These are phyloP conservation scores for Bipolaris bicolor DNA, from an alignment of 2,329 filamentous ascomycete species.

Conservation along the genomic window DNA sequence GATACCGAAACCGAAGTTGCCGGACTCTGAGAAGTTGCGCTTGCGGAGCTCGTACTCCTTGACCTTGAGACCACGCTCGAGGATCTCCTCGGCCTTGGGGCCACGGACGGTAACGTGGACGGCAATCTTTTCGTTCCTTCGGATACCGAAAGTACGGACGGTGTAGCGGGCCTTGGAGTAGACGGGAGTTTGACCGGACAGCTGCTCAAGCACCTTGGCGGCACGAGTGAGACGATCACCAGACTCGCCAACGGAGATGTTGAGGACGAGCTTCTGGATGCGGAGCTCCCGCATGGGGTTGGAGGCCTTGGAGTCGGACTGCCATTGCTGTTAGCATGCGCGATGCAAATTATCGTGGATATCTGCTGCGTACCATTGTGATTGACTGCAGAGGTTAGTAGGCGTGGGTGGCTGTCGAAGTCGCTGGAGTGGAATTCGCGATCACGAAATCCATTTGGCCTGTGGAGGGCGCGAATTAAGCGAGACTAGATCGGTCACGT, in stretches of 20 bases:
- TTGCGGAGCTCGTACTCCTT: slow-evolving; percentile 99
- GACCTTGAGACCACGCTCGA: slow-evolving; percentile 99
- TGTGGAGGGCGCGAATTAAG: slow-evolving; percentile 27
- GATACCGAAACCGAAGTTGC: slow-evolving; percentile 97
- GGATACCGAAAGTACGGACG: slow-evolving; percentile 99
- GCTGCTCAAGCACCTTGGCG: slow-evolving; percentile 99
- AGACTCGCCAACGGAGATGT: slow-evolving; percentile 99
- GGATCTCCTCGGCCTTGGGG: slow-evolving; percentile 99
- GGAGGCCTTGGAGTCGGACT: slow-evolving; percentile 69
- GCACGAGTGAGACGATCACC: slow-evolving; percentile 99
- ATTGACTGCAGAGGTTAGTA: slow-evolving; percentile 47
- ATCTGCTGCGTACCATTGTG: slow-evolving; percentile 46
- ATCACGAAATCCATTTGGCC: slow-evolving; percentile 28
- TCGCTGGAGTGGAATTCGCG: slow-evolving; percentile 33
- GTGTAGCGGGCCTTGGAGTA: slow-evolving; percentile 99
- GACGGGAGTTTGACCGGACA: slow-evolving; percentile 99
- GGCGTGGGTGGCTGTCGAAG: slow-evolving; percentile 40
- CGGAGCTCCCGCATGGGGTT: slow-evolving; percentile 99
- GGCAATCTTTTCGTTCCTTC: slow-evolving; percentile 97
- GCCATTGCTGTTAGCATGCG: slow-evolving; percentile 31
- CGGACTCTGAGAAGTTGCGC: slow-evolving; percentile 99
- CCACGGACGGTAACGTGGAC: slow-evolving; percentile 99
- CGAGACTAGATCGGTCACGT: slow-evolving; percentile 23
- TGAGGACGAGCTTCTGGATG: slow-evolving; percentile 99
- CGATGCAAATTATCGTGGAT: slow-evolving; percentile 10